Evolutionary conservation across 441 rosid genomes (phyloP).

Genomic region (Corymbia citriodora): DNA sequence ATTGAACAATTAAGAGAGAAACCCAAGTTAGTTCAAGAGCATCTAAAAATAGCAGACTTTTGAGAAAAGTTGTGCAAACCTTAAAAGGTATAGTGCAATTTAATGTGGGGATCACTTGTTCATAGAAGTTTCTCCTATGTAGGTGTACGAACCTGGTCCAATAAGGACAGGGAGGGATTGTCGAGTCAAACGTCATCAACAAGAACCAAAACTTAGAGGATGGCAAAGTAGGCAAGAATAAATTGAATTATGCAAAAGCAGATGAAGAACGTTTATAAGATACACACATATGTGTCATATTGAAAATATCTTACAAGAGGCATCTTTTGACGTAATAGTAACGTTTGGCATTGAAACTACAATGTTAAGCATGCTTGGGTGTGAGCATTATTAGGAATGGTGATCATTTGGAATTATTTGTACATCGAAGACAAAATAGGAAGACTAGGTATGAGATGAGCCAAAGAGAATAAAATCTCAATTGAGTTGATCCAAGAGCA

Average conservation of each 20-base stretch:
- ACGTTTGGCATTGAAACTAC: not conserved
- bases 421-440: not conserved
- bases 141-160: not conserved
- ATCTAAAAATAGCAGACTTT: not conserved
- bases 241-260: fast-evolving
- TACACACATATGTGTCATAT: too few species aligned
- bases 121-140: not conserved
- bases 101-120: not conserved
- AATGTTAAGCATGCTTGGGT: not conserved
- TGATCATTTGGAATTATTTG: not conserved
- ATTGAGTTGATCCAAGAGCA: not conserved
- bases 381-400: not conserved
- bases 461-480: not conserved
- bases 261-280: not conserved
- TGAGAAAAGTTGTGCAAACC: not conserved
- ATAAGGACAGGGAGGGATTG: not conserved
- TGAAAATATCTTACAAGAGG: not conserved
- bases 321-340: not conserved
- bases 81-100: not conserved
- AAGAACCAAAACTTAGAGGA: fast-evolving
- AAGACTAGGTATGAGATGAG: not conserved
- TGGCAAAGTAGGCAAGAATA: fast-evolving
- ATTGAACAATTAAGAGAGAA: not conserved
- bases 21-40: not conserved
- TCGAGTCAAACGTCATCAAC: not conserved